phyloP scores from a whole-genome alignment of 176 grass and related monocot species.

The Coix lacrymajobi region DNA sequence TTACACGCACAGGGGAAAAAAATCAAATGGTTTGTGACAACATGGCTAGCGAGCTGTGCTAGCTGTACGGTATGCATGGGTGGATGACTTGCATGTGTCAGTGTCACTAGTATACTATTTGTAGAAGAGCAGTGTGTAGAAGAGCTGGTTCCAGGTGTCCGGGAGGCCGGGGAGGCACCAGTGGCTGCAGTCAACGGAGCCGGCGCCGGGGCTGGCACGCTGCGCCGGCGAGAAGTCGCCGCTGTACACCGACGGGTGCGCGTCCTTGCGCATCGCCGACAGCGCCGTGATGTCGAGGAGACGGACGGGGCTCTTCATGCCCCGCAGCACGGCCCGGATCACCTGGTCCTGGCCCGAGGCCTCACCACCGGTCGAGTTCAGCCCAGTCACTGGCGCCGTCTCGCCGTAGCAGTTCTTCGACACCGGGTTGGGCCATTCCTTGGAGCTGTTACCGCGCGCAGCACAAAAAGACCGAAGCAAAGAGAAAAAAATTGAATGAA shows the following conservation, averaged over 20 bases:
- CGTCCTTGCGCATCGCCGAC: constrained; percentile 72
- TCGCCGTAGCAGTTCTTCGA: constrained; percentile 82
- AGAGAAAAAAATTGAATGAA: neutral
- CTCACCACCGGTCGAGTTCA: constrained; percentile 34
- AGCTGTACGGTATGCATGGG: neutral
- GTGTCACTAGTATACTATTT: constrained; percentile 8
- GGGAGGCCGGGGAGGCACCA: constrained; percentile 92
- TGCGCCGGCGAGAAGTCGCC: constrained; percentile 69
- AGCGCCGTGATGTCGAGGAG: constrained; percentile 67
- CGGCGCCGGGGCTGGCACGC: constrained; percentile 40
- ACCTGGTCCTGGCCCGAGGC: constrained; percentile 46
- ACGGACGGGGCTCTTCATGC: constrained; percentile 44
- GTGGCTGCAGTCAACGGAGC: constrained; percentile 80
- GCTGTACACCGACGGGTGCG: constrained; percentile 80
- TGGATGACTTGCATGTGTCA: neutral
- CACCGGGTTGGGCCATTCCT: constrained; percentile 51
- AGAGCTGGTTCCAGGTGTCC: constrained; percentile 94
- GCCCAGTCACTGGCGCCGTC: constrained; percentile 36
- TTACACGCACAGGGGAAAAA: neutral
- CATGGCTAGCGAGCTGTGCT: neutral
- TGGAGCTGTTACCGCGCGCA: neutral
- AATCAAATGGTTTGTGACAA: neutral
- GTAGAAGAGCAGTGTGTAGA: constrained; percentile 79
- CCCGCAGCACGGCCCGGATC: constrained; percentile 38
- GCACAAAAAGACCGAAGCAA: neutral